Base-by-base conservation (phyloP, 2,329 filamentous ascomycete species). In the Coniella vitis region DNA sequence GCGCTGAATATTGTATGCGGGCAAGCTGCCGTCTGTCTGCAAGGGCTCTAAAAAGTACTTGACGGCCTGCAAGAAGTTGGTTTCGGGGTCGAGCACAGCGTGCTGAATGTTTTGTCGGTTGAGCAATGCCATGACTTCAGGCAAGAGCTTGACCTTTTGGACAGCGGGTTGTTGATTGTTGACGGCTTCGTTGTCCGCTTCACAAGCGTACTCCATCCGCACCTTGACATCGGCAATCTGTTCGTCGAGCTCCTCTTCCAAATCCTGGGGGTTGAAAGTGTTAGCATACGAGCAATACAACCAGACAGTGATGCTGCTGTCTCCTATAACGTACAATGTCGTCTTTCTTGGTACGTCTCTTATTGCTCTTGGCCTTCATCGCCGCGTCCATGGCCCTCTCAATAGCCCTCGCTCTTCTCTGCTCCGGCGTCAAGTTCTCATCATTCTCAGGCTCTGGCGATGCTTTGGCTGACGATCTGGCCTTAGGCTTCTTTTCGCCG, bases 31-130 rank as follows among this genome's bases (percentile, higher is more conserved):
- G 63, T 97, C 91, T 59, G 91, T 90, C 10, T 31, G 42, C 39
- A 97, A 78, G 1, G 93, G 93, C 65, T 98, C 93, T 19, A 98
- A 79, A 76, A 97, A 97, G 76, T 95, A 97, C 63, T 91, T 90
- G 61, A 98, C 89, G 13, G 90, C 87, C 67, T 95, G 89, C 35
- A 98, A 73, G 54, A 98, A 86, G 70, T 97, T 96, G 62, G 86
- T 94, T 62, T 98, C 93, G 0, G 91, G 91, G 57, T 96, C 91
- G 36, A 96, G 82, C 43, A 97, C 83, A 25, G 87, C 86, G 57
- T 88, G 77, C 61, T 87, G 87, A 22, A 91, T 81, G 47, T 87
- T 89, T 66, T 91, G 95, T 60, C 90, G 87, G 65, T 94, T 96
- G 52, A 98, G 78, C 17, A 97, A 76, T 38, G 83, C 82, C 40